phyloP scores from a whole-genome alignment of 768 basidiomycete genomes.

The Leccinum subgranulosum region DNA sequence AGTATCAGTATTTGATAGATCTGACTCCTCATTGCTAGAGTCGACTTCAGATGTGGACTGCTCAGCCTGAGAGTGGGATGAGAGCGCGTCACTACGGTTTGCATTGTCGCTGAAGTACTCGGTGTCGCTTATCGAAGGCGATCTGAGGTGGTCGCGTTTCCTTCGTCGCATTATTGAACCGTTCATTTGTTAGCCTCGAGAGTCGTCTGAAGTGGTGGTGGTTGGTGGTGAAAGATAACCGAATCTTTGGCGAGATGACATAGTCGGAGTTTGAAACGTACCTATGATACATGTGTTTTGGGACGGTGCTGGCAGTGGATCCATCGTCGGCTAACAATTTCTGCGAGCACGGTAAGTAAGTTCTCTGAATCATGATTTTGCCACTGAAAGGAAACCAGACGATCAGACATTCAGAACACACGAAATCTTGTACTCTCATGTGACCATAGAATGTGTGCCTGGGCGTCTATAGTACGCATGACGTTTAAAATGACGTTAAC shows the following conservation, averaged over 20 bases:
- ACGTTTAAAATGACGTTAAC: neutral
- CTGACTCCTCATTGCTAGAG: slow-evolving; percentile 17
- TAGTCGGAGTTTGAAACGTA: slow-evolving; percentile 24
- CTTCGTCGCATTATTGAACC: slow-evolving; percentile 20
- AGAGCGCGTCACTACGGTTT: neutral
- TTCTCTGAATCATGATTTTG: neutral
- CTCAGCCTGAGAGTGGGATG: slow-evolving; percentile 15
- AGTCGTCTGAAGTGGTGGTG: neutral
- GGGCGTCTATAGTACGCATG: neutral
- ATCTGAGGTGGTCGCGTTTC: neutral
- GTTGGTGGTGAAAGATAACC: slow-evolving; percentile 3
- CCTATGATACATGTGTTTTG: slow-evolving; percentile 19
- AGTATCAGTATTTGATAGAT: slow-evolving; percentile 4
- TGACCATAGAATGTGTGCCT: neutral
- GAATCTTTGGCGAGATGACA: neutral
- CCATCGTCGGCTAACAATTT: neutral
- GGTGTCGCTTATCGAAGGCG: slow-evolving; percentile 16
- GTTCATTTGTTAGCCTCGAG: slow-evolving; percentile 5
- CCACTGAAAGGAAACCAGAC: neutral
- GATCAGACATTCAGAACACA: neutral
- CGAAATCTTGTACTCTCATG: neutral
- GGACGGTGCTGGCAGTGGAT: too few species aligned
- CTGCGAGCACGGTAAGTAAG: too few species aligned
- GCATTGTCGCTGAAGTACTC: slow-evolving; percentile 24
- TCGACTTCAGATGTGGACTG: slow-evolving; percentile 17